phyloP scores from a whole-genome alignment of 179 eudicot species.

The Camellia oleifera region DNA sequence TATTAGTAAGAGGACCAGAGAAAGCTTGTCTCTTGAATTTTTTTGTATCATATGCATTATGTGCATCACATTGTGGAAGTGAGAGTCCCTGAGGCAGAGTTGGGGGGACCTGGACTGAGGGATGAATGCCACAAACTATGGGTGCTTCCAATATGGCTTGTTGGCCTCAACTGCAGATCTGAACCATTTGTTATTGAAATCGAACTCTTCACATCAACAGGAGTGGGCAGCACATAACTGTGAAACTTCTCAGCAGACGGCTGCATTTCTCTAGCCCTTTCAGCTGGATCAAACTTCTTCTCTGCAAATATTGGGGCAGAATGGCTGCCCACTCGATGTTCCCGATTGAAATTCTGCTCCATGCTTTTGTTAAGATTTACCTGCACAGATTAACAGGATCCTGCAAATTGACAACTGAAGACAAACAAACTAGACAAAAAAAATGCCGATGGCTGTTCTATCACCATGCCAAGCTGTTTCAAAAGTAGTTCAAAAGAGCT shows the following conservation, averaged over 20 bases:
- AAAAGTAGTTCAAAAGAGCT: background rate
- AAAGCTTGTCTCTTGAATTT: too few relatives aligned
- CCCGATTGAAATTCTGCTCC: conserved; percentile 47
- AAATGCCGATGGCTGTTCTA: too few relatives aligned
- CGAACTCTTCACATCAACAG: too few relatives aligned
- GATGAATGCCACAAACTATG: conserved; percentile 63
- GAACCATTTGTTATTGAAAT: conserved; percentile 33
- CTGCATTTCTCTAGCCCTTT: too few relatives aligned
- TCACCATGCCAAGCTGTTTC: background rate
- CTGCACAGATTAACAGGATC: conserved; percentile 33
- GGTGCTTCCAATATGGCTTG: conserved; percentile 24
- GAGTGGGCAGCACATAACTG: too few relatives aligned
- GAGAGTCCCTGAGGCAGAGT: conserved; percentile 47
- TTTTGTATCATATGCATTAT: conserved; percentile 23
- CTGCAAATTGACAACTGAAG: background rate
- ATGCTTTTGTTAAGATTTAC: conserved; percentile 42
- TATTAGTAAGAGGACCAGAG: too few relatives aligned
- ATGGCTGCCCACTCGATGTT: conserved; percentile 60
- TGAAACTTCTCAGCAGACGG: too few relatives aligned
- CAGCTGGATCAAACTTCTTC: too few relatives aligned
- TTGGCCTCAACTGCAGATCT: conserved; percentile 41
- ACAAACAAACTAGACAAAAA: background rate
- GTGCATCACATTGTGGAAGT: conserved; percentile 38
- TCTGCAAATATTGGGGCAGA: conserved; percentile 70
- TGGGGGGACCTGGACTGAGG: conserved; percentile 50